Evolutionary conservation across 2,329 filamentous ascomycete genomes (phyloP).

Genomic region (Hymenoscyphus scutula): DNA sequence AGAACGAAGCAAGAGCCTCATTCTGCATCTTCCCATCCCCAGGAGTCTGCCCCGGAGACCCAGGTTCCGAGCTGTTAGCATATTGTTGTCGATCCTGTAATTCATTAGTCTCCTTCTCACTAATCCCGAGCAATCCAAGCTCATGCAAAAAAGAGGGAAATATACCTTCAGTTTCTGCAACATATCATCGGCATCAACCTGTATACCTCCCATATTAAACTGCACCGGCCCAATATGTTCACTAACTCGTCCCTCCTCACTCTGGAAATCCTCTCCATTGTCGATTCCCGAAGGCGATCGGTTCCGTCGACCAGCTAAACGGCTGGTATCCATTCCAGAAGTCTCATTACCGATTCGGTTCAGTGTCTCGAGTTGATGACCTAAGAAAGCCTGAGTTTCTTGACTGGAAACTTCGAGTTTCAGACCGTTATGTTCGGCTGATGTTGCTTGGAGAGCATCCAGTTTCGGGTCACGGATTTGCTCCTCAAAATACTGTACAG

Average conservation of each 20-base stretch:
- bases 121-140: slow-evolving; percentile 2
- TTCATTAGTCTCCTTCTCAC: not conserved
- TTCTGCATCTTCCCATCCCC: slow-evolving; percentile 49
- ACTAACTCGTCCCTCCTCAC: slow-evolving; percentile 33
- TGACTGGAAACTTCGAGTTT: slow-evolving; percentile 59
- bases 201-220: slow-evolving; percentile 97
- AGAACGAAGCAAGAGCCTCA: slow-evolving; percentile 60
- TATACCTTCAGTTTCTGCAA: slow-evolving; percentile 78
- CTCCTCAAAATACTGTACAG: slow-evolving; percentile 73
- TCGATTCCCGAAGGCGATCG: slow-evolving; percentile 22
- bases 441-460: slow-evolving; percentile 56
- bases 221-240: slow-evolving; percentile 93
- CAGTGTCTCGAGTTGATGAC: slow-evolving; percentile 70
- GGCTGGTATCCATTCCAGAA: slow-evolving; percentile 32
- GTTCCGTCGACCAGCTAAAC: slow-evolving; percentile 26
- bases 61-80: slow-evolving; percentile 33
- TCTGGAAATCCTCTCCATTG: slow-evolving; percentile 23
- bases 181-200: slow-evolving; percentile 94
- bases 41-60: slow-evolving; percentile 31
- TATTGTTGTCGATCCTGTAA: slow-evolving; percentile 37
- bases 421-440: slow-evolving; percentile 41
- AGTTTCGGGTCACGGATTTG: slow-evolving; percentile 74
- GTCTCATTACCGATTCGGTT: slow-evolving; percentile 61
- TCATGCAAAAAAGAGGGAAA: not conserved
- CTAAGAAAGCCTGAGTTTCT: slow-evolving; percentile 75